Base-by-base conservation (phyloP, 2,329 filamentous ascomycete genomes). In the Calonectria fujianensis region DNA sequence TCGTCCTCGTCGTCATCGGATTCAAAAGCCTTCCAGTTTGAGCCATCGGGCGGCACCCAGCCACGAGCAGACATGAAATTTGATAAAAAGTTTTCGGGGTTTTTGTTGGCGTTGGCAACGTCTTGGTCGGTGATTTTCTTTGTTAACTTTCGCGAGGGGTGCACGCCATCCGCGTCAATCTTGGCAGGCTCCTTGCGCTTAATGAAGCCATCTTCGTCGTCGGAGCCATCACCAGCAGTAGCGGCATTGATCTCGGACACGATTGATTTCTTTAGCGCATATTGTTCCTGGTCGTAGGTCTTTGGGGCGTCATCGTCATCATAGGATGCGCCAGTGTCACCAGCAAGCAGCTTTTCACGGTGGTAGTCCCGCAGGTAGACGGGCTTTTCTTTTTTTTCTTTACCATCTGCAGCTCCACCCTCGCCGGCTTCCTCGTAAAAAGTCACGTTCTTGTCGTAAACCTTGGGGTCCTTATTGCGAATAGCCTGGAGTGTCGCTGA, bases 1-100 rank as follows among this genome's bases (percentile, higher is more conserved):
- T 90, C 89, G 3, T 89, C 95, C 67, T 98, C 95, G 77, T 97
- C 96, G 0, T 98, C 96, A 79, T 99, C 97, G 0, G 96, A 98
- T 82, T 98, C 95, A 72, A 99, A 94, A 0, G 96, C 94, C 80
- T 96, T 89, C 85, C 95, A 96, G 52, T 90, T 90, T 29, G 91
- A 89, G 52, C 88, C 89, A 68, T 91, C 91, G 13, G 91, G 90
- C 0, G 94, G 92, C 9, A 96, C 91, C 97, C 97, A 99, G 20
- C 96, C 96, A 74, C 96, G 93, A 10, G 96, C 91, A n/a, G 94
- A 91, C 91, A 99, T 92, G 86, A 98, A 99, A 84, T 98, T 98
- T 70, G 95, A 96, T n/a, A 99, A 88, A 84, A 95, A 99, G 0
- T 91, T 94, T 82, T 98, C 96, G 0, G 96, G 97, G 82, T 99